Evolutionary conservation across 2,329 filamentous ascomycete genomes (phyloP).

Genomic region (Geosmithia morbida): DNA sequence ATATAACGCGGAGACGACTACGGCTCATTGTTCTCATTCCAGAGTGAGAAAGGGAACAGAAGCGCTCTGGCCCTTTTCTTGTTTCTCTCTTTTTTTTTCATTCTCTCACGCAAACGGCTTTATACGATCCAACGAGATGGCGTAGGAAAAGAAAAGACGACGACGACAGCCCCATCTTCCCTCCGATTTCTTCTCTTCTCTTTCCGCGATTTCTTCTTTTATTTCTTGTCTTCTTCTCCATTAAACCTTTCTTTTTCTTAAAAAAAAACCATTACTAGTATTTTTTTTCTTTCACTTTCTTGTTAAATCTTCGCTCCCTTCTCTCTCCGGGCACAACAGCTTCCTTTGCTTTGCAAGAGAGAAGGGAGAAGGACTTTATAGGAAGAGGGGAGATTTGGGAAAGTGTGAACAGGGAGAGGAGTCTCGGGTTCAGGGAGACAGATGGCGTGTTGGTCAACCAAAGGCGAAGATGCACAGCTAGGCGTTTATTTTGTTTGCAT

Average conservation of each 20-base stretch:
- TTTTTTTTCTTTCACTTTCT: not conserved
- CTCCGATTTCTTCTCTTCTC: not conserved
- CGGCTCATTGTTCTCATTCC: too few species aligned
- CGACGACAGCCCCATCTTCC: not conserved
- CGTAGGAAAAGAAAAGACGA: not conserved
- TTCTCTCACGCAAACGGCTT: not conserved
- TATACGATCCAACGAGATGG: not conserved
- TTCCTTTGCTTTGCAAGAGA: too few species aligned
- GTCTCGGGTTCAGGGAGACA: not conserved
- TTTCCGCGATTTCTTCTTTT: not conserved
- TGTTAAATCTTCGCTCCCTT: too few species aligned
- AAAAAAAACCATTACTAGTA: not conserved
- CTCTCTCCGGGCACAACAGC: too few species aligned
- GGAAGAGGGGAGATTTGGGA: too few species aligned
- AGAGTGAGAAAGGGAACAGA: not conserved
- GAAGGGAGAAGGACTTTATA: too few species aligned
- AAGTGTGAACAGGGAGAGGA: not conserved
- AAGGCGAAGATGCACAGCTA: not conserved
- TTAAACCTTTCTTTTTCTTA: not conserved
- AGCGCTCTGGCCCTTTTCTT: not conserved
- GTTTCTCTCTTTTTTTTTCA: not conserved
- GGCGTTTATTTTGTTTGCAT: conserved; percentile 1
- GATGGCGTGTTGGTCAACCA: not conserved
- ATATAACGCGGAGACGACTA: too few species aligned
- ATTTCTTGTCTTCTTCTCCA: not conserved